Base-by-base conservation (phyloP, 495 filamentous ascomycete genomes). In the Talaromyces borbonicus region DNA sequence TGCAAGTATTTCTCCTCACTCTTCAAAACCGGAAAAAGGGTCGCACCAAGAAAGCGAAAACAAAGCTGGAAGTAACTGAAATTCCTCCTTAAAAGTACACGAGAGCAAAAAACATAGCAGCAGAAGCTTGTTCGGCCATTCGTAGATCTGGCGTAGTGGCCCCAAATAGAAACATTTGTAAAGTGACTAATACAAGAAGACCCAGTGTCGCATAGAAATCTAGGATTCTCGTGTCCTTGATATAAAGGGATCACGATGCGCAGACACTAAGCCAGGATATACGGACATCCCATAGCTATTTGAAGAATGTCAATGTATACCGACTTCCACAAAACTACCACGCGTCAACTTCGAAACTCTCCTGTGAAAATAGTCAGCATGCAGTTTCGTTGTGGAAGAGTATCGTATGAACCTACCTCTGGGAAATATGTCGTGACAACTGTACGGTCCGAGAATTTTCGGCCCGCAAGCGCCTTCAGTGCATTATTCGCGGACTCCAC, bases 341-440 rank as follows among this genome's bases (percentile, higher is more conserved):
- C 12, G 83, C 83, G 54, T 69, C 72, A 20, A 88, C 83, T 51
- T 88, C 83, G 49, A 85, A 87, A 56, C 82, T 85, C 65, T 87
- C 84, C 81, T 89, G 53, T 49, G 30, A 26, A 23, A 5, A 30
- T 2, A 38, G 55, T 56, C 54, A 49, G 49, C 18, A 12, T 14
- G 32, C 2, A 39, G 50, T 31, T 53, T 48, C 2, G 8, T 27
- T 18, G 1, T 40, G 29, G 31, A 14, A 12, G 38, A 9, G n/a
- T 30, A 9, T 8, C 30, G 25, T 33, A 33, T 36, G 14, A 11
- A 42, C 74, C 63, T 67, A 86, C 85, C 74, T 95, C 92, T 16
- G 86, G 81, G 63, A 95, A 98, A 65, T 89, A 95, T 11, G 93
- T 95, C 7, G 85, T 87, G 26, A 98, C 93, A 15, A 98, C 92